These are phyloP conservation scores for Neurospora intermedia DNA, from an alignment of 495 filamentous ascomycete species.

Conservation along the genomic window DNA sequence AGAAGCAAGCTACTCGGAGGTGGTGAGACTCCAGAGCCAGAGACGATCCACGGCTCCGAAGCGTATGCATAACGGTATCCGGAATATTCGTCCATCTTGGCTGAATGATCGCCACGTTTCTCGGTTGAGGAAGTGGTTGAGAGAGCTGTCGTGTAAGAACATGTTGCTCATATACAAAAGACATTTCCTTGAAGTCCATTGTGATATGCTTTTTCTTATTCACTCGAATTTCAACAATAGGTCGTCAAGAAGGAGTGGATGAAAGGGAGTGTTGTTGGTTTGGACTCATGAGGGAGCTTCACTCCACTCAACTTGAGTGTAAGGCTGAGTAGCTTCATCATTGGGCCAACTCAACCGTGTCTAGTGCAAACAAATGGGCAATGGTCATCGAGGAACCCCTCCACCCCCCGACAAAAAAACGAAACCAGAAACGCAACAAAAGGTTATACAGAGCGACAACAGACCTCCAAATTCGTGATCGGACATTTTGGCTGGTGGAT, in stretches of 20 bases:
- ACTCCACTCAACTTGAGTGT: not conserved
- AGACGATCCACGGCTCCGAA: not conserved
- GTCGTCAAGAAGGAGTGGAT: not conserved
- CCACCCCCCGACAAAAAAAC: slow-evolving; percentile 3
- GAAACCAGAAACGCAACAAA: not conserved
- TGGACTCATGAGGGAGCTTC: not conserved
- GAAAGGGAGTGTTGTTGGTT: not conserved
- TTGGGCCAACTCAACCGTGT: not conserved
- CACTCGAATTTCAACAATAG: not conserved
- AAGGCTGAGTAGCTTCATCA: not conserved
- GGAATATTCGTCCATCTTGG: not conserved
- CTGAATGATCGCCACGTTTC: not conserved
- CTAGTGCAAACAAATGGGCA: not conserved
- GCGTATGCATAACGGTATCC: not conserved
- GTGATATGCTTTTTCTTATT: not conserved
- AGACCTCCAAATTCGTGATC: slow-evolving; percentile 78
- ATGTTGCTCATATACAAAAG: not conserved
- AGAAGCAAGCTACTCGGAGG: not conserved
- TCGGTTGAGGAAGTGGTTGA: not conserved
- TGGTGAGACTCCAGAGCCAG: not conserved
- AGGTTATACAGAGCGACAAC: slow-evolving; percentile 16
- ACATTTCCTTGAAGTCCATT: not conserved
- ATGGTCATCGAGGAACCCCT: not conserved
- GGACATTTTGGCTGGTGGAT: slow-evolving; percentile 51
- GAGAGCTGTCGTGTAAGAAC: not conserved